A percentile compares a stretch with the other conserved stretches of the same genome.
Conservation (phyloP, 345 rosid species). For the Eucalyptus polyanthemos region DNA sequence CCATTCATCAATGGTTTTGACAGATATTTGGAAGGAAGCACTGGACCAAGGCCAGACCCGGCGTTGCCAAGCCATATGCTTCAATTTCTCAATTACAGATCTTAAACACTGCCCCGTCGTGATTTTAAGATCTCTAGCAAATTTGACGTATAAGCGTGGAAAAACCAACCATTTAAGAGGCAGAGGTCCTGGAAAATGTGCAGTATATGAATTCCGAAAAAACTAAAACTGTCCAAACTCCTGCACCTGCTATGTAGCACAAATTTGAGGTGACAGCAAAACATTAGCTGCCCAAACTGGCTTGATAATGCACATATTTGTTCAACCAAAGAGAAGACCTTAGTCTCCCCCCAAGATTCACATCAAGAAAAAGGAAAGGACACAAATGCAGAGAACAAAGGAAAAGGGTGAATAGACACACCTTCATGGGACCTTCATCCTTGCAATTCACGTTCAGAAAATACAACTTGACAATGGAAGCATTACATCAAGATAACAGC, state of each 20-base stretch:
- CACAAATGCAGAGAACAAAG: background rate
- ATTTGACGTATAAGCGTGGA: background rate
- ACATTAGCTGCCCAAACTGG: background rate
- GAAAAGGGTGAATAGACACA: background rate
- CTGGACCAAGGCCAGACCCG: background rate
- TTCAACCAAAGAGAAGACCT: background rate
- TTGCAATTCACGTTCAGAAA: background rate
- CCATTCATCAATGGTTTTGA: background rate
- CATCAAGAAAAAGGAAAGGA: background rate
- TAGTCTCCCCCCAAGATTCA: background rate
- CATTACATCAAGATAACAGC: background rate
- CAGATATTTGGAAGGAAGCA: background rate
- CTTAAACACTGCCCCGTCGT: background rate
- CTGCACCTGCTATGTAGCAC: background rate
- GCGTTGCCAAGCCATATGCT: background rate
- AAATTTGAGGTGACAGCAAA: background rate
- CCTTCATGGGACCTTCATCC: background rate
- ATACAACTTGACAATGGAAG: background rate
- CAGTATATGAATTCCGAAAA: background rate
- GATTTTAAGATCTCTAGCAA: background rate
- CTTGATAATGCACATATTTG: background rate
- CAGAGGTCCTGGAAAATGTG: background rate
- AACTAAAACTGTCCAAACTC: background rate
- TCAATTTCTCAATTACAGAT: background rate
- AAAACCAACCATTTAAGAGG: background rate